phyloP scores from a whole-genome alignment of 2,329 filamentous ascomycete species.

The Pezicula rhizophila region DNA sequence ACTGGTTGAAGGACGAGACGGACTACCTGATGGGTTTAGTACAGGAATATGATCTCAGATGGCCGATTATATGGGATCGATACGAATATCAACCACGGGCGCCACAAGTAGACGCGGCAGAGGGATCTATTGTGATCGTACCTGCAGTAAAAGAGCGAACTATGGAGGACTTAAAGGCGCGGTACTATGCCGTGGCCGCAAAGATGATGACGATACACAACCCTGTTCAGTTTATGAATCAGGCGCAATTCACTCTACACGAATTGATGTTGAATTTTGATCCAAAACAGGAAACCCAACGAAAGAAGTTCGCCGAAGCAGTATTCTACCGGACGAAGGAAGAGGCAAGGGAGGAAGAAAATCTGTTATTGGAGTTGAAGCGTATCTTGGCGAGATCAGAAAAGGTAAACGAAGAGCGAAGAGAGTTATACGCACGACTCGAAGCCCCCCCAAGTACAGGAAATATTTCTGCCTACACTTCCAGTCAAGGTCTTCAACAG shows the following conservation, averaged over 20 bases:
- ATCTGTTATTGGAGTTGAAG: conserved; percentile 82
- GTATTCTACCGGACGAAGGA: conserved; percentile 75
- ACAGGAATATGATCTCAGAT: conserved; percentile 77
- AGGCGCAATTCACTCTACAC: conserved; percentile 74
- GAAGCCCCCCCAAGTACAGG: conserved; percentile 69
- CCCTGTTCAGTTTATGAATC: conserved; percentile 80
- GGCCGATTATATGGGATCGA: conserved; percentile 86
- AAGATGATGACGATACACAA: conserved; percentile 77
- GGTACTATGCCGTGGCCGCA: conserved; percentile 83
- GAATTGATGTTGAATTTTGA: conserved; percentile 86
- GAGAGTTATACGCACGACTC: conserved; percentile 79
- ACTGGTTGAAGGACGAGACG: conserved; percentile 91
- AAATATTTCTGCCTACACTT: conserved; percentile 72
- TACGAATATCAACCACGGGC: conserved; percentile 65
- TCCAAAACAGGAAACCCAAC: conserved; percentile 66
- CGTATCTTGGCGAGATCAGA: conserved; percentile 85
- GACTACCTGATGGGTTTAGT: conserved; percentile 78
- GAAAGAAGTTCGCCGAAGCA: conserved; percentile 80
- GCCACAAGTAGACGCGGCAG: conserved; percentile 36
- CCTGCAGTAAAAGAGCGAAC: conserved; percentile 48
- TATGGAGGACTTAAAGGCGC: conserved; percentile 84
- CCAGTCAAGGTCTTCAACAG: conserved; percentile 71
- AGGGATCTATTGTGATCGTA: conserved; percentile 45
- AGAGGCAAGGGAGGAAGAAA: conserved; percentile 88
- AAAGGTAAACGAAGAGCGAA: conserved; percentile 78